phyloP scores from a whole-genome alignment of 129 eudicot species.

The Kitagawia praeruptora region DNA sequence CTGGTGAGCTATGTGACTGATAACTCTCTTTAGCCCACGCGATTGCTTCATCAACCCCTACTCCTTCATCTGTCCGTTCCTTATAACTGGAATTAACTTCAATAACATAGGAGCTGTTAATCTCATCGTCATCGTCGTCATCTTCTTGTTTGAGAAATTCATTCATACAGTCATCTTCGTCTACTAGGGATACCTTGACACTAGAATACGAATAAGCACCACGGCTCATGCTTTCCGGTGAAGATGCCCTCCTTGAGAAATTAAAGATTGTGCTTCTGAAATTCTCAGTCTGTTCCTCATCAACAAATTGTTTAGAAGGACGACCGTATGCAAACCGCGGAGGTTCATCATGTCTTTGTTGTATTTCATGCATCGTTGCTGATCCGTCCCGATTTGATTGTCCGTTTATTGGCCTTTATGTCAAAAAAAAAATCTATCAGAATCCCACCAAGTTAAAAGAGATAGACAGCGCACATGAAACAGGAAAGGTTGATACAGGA shows the following conservation, averaged over 20 bases:
- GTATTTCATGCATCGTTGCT: too few species aligned
- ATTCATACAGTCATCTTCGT: slow-evolving; percentile 4
- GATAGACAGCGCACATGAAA: neutral
- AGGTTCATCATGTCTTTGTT: slow-evolving; percentile 15
- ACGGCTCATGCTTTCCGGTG: slow-evolving; percentile 50
- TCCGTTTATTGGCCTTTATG: slow-evolving; percentile 61
- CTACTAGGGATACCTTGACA: slow-evolving; percentile 36
- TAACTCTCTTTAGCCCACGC: slow-evolving; percentile 91
- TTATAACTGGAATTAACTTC: slow-evolving; percentile 39
- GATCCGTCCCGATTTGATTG: slow-evolving; percentile 41
- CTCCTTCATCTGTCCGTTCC: slow-evolving; percentile 30
- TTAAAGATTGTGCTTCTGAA: slow-evolving; percentile 32
- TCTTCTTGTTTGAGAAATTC: slow-evolving; percentile 11
- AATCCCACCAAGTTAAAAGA: neutral
- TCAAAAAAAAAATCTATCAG: neutral
- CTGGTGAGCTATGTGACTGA: slow-evolving; percentile 20
- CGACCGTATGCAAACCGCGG: slow-evolving; percentile 24
- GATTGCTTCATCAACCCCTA: slow-evolving; percentile 75
- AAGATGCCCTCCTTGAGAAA: slow-evolving; percentile 34
- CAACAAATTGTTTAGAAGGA: slow-evolving; percentile 14
- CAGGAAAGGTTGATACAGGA: neutral
- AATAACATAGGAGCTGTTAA: slow-evolving; percentile 64
- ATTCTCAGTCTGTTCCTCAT: slow-evolving; percentile 23
- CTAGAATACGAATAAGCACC: slow-evolving; percentile 35
- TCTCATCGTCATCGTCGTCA: slow-evolving; percentile 33